Evolutionary conservation across 1,284 basidiomycete species (phyloP), one percentile per base, ranked within the genome.

Genomic region (Cryptococcus sp.): DNA sequence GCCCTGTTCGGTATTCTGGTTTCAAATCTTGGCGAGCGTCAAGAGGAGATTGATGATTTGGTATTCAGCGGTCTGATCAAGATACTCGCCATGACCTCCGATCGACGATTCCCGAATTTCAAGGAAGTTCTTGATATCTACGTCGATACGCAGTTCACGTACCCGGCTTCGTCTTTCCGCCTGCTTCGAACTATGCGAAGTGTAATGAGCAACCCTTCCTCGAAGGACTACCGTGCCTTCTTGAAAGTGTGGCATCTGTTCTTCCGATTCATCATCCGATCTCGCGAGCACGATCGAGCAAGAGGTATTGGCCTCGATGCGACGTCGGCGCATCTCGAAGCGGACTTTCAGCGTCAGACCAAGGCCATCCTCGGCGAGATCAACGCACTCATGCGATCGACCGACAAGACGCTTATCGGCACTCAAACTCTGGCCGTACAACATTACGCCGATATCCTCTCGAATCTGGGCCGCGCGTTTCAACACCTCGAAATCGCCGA

Each of bases 221-320:
- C 86, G 7, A 82, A 83, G 11, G 91, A 93, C 35, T 84, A 97
- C 54, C 87, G 94, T 41, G 87, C 92, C 1, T 89, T 93, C 15
- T 83, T 99, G 67, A 97, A 97, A 76, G 94, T 98, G 20, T 96
- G 93, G 78, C 89, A 93, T 69, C 93, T 95, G 72, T 86, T 98
- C 66, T 92, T 97, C 85, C 90, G 91, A 73, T 92, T 98, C 77
- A 90, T 97, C 67, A 87, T 91, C 8, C 85, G 90, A 22, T 88
- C 92, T 5, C 82, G 93, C 42, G 91, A 95, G 72, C 78, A 97
- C 40, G 93, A 96, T 76, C 89, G 91, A 69, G 81, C 83, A 5
- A 89, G 88, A 65, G 90, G 92, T 56, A 76, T 87, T 27, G 87
- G 87, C 0, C 87, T 90, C 77, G 89, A 89, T 6, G 86, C 88